phyloP scores from a whole-genome alignment of 2,329 filamentous ascomycete genomes.

The Pyricularia pennisetigena region DNA sequence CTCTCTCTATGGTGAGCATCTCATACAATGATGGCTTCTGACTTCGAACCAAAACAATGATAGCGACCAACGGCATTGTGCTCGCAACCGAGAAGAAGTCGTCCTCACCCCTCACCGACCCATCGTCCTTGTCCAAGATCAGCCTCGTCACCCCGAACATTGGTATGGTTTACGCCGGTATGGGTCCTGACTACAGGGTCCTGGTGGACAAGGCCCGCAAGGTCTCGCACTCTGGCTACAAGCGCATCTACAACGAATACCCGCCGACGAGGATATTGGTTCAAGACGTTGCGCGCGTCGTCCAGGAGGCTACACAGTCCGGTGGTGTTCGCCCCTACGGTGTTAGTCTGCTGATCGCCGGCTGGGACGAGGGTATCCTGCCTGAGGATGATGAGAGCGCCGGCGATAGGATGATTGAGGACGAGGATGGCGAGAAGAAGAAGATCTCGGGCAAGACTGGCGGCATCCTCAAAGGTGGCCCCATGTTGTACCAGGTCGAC shows the following conservation, averaged over 20 bases:
- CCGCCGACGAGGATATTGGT: slow-evolving; percentile 99
- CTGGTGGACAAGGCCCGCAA: slow-evolving; percentile 97
- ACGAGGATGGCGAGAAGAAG: slow-evolving; percentile 56
- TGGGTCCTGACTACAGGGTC: slow-evolving; percentile 97
- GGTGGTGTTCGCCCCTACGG: slow-evolving; percentile 96
- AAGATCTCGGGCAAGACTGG: slow-evolving; percentile 79
- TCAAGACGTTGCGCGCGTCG: slow-evolving; percentile 92
- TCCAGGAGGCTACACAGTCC: slow-evolving; percentile 98
- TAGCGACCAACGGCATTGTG: slow-evolving; percentile 97
- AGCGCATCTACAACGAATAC: slow-evolving; percentile 99
- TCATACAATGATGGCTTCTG: neutral
- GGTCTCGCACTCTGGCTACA: slow-evolving; percentile 96
- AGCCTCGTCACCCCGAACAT: slow-evolving; percentile 98
- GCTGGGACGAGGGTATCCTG: slow-evolving; percentile 95
- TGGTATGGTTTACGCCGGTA: slow-evolving; percentile 98
- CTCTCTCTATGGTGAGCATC: neutral
- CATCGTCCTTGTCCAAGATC: slow-evolving; percentile 91
- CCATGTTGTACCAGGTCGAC: slow-evolving; percentile 97
- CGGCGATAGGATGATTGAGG: slow-evolving; percentile 27
- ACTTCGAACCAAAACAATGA: slow-evolving; percentile 5
- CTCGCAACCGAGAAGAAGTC: slow-evolving; percentile 99
- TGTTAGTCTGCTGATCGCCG: slow-evolving; percentile 88
- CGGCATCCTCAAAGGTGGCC: slow-evolving; percentile 88
- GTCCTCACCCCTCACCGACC: slow-evolving; percentile 91
- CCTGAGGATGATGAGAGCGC: slow-evolving; percentile 59